Base-by-base conservation (phyloP, 163 green algal species). In the Scenedesmus sp. region DNA sequence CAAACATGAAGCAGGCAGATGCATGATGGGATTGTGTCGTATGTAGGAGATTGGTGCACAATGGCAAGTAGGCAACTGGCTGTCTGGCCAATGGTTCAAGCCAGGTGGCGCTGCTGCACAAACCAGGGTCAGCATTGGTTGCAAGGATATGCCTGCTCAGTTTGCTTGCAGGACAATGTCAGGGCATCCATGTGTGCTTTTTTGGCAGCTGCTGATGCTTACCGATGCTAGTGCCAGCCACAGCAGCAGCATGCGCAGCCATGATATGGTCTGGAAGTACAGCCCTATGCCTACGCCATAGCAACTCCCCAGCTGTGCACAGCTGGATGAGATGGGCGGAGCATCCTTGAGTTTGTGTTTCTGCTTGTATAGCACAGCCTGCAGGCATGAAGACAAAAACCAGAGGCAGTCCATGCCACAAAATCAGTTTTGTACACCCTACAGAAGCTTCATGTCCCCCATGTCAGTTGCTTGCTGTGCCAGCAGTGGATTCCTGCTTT, bases 261-360 rank as follows among this genome's bases (percentile, higher is more conserved):
- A 93, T 52, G 18, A 54, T 18, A 93, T 76, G 16, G 56, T 88
- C 73, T 93, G 87, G 84, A 93, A 93, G 90, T 93, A 93, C 57
- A 93, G 90, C 18, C 90, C 88, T 23, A 92, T 92, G n/a, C 88
- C 88, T 3, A 92, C 88, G 34, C 88, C 88, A 57, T 92, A 92
- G 13, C 9, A 54, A 54, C 54, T 84, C 64, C 88, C 88, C 54
- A 89, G 59, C 76, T 82, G 57, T 9, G 74, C 54, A 64, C 87
- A 91, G 16, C 62, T 73, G 7, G 74, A 18, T 15, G 74, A 56
- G 76, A 91, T 46, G 55, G 9, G n/a, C 15, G 87, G 87, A 52
- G 87, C 87, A 64, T 91, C 76, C 57, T 79, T 62, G n/a, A 85
- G 7, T 52, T 86, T 74, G 81, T 91, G 87, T 3, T 57, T 62